Base-by-base conservation (phyloP, 352 stramenopile species). In the Pythium biforme region DNA sequence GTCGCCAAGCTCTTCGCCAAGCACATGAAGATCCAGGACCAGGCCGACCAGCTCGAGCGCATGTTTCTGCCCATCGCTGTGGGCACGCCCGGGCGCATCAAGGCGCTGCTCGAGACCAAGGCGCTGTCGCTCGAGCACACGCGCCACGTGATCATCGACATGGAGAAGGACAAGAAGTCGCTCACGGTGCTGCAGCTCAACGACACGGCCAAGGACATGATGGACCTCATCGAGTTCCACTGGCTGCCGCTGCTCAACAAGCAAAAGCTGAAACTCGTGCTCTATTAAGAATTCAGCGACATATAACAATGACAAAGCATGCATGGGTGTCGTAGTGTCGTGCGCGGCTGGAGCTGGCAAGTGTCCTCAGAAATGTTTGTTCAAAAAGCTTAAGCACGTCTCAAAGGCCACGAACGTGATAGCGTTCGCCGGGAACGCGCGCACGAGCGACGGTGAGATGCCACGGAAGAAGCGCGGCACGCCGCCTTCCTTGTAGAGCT, bases 1-100 rank as follows among this genome's bases (percentile, higher is more conserved):
- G 77, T 96, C n/a, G 94, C 89, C 43, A 98, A 98, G 72, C 79
- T 98, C n/a, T 98, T 98, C 75, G 89, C 80, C 48, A 98, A 98
- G 65, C 92, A 98, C 70, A 84, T 97, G 66, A 97, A 93, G 54
- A 75, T 92, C 10, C 74, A 92, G 40, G 84, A 97, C 59, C 95
- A 98, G 70, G 80, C 81, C 0, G 82, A 92, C 40, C 77, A 92
- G 62, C 79, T 98, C 9, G 70, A 76, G 27, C 69, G 74, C 37
- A 79, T 70, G 14, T 95, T 83, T 64, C 65, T 89, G 23, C 84
- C 86, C 23, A 92, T 95, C 51, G 80, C 86, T 12, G 82, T 95
- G 23, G 86, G 86, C 25, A 95, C 86, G 6, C 83, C 86, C 0
- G 83, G 72, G 4, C 86, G 86, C 25, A 73, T 92, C 33, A 92